phyloP scores from a whole-genome alignment of 1,284 basidiomycete genomes.

The Cryptococcus sp. region DNA sequence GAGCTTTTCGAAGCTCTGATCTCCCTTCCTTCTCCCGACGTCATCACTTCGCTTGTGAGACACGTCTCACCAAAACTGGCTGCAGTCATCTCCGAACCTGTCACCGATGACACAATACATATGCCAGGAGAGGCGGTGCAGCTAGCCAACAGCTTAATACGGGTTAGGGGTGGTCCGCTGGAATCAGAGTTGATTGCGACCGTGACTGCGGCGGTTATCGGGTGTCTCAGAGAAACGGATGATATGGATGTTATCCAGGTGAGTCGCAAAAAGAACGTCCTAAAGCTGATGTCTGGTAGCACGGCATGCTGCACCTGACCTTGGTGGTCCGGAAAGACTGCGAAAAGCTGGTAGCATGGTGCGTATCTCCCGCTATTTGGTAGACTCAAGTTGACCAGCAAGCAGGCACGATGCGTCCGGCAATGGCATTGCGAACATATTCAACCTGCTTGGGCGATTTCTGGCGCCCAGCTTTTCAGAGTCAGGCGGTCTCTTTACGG shows the following conservation, averaged over 20 bases:
- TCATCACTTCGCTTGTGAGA: slow-evolving; percentile 60
- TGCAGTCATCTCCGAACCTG: slow-evolving; percentile 61
- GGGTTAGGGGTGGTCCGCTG: slow-evolving; percentile 64
- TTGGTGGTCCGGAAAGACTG: slow-evolving; percentile 83
- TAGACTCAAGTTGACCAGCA: background rate
- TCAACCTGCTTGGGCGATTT: slow-evolving; percentile 72
- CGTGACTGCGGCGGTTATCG: slow-evolving; percentile 73
- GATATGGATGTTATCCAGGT: slow-evolving; percentile 84
- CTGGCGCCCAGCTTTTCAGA: slow-evolving; percentile 65
- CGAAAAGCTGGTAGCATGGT: slow-evolving; percentile 74
- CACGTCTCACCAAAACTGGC: slow-evolving; percentile 72
- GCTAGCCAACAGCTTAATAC: slow-evolving; percentile 68
- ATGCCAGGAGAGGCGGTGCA: slow-evolving; percentile 74
- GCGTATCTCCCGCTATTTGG: slow-evolving; percentile 13
- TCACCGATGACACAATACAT: slow-evolving; percentile 68
- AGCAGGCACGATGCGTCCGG: slow-evolving; percentile 61
- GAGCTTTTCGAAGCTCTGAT: slow-evolving; percentile 77
- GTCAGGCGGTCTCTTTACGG: slow-evolving; percentile 86
- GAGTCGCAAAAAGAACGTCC: slow-evolving; percentile 21
- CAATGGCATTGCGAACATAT: slow-evolving; percentile 70
- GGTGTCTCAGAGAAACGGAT: slow-evolving; percentile 65
- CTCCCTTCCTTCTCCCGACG: slow-evolving; percentile 52
- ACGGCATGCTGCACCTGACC: slow-evolving; percentile 79
- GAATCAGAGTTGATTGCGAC: slow-evolving; percentile 74
- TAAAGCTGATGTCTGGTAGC: slow-evolving; percentile 55